Conservation (phyloP, 164 flowering plant species). For the Vitis vinifera region ASM3070453v1 NC_081805.1:10475501-10476000, state of each 20-base stretch:
- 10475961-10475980: conserved; percentile 28
- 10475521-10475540: conserved; percentile 38
- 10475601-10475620: conserved; percentile 25
- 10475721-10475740: conserved; percentile 41
- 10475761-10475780: conserved; percentile 17
- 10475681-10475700: conserved; percentile 11
- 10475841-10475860: conserved; percentile 8
- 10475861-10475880: conserved; percentile 29
- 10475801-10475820: conserved; percentile 45
- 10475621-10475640: conserved; percentile 18
- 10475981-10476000: conserved; percentile 46
- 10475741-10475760: conserved; percentile 30
- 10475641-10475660: background rate
- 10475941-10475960: conserved; percentile 20
- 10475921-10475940: conserved; percentile 24
- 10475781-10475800: conserved; percentile 29
- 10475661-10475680: background rate
- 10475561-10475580: conserved; percentile 32
- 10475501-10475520: conserved; percentile 49
- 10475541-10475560: conserved; percentile 31
- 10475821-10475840: conserved; percentile 16
- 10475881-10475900: conserved; percentile 27
- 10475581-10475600: conserved; percentile 1
- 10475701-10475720: conserved; percentile 35
- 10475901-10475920: conserved; percentile 32